A percentile compares a stretch with the other conserved stretches of the same genome.
phyloP scores from a whole-genome alignment of 2,329 filamentous ascomycete genomes.

The Phialophora tarda region DNA sequence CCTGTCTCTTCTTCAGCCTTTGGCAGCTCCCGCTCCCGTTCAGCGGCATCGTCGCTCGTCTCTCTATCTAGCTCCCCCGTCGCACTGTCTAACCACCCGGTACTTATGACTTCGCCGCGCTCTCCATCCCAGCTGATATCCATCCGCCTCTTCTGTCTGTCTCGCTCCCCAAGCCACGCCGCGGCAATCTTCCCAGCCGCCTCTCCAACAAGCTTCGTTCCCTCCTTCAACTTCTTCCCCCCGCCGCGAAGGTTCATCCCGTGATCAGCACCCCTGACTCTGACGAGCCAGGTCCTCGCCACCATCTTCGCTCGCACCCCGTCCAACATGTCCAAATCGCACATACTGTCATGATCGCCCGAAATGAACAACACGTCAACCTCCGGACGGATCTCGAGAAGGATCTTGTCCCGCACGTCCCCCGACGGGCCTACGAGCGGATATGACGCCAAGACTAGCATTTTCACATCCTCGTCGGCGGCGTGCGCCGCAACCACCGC shows the following conservation, averaged over 20 bases:
- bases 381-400: constrained; percentile 28
- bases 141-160: constrained; percentile 19
- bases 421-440: constrained; percentile 32
- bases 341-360: constrained; percentile 37
- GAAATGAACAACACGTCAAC: constrained; percentile 37
- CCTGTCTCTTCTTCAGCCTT: not conserved
- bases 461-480: constrained; percentile 22
- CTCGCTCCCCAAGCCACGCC: constrained; percentile 22
- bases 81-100: not conserved
- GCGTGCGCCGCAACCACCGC: constrained; percentile 29
- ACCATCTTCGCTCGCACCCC: constrained; percentile 37
- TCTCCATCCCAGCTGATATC: constrained; percentile 24
- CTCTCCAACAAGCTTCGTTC: constrained; percentile 22
- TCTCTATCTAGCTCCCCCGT: not conserved
- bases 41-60: not conserved
- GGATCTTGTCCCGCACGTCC: constrained; percentile 36
- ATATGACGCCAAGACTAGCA: constrained; percentile 35
- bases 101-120: not conserved
- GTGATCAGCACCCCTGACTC: constrained; percentile 37
- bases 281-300: constrained; percentile 31
- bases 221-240: constrained; percentile 28
- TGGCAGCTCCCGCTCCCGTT: not conserved
- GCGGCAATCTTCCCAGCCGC: constrained; percentile 26
- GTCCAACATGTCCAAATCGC: constrained; percentile 26
- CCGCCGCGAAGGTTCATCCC: constrained; percentile 38